phyloP scores from a whole-genome alignment of 805 yeast genomes.

The Candida piceae region DNA sequence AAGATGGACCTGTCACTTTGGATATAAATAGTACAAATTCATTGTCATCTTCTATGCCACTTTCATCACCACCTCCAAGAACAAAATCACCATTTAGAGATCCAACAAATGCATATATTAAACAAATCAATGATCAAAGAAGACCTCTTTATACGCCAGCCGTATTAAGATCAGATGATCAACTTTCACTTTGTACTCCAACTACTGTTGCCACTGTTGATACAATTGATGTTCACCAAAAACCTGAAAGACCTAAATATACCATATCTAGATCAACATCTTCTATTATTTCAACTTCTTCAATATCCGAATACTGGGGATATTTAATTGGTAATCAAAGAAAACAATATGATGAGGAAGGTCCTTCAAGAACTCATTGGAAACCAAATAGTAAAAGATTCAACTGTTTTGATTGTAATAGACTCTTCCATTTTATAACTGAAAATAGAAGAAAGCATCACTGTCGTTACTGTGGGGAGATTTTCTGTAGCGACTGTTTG shows the following conservation, averaged over 20 bases:
- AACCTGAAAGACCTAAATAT: constrained; percentile 17
- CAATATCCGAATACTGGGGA: constrained; percentile 26
- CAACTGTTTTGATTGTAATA: constrained; percentile 65
- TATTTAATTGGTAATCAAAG: constrained; percentile 11
- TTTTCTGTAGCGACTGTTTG: constrained; percentile 36
- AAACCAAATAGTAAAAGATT: constrained; percentile 61
- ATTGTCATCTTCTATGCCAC: constrained; percentile 1
- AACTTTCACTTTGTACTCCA: constrained; percentile 5
- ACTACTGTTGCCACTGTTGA: constrained; percentile 6
- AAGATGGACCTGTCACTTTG: constrained; percentile 4
- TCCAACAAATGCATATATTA: constrained; percentile 36
- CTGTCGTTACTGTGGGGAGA: constrained; percentile 37
- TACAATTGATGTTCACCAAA: constrained; percentile 10
- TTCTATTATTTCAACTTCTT: constrained; percentile 21
- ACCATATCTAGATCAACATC: constrained; percentile 16
- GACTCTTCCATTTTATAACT: constrained; percentile 69
- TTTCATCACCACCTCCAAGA: constrained; percentile 16
- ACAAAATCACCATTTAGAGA: constrained; percentile 27
- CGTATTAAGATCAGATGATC: constrained; percentile 50
- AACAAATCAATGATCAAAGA: constrained; percentile 74
- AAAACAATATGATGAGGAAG: constrained; percentile 7
- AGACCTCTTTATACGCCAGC: constrained; percentile 91
- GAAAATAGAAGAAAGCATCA: constrained; percentile 46
- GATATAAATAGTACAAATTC: neutral
- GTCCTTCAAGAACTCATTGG: constrained; percentile 66